Conservation (phyloP, 257 asterid genomes). For the Eucommia ulmoides region DNA sequence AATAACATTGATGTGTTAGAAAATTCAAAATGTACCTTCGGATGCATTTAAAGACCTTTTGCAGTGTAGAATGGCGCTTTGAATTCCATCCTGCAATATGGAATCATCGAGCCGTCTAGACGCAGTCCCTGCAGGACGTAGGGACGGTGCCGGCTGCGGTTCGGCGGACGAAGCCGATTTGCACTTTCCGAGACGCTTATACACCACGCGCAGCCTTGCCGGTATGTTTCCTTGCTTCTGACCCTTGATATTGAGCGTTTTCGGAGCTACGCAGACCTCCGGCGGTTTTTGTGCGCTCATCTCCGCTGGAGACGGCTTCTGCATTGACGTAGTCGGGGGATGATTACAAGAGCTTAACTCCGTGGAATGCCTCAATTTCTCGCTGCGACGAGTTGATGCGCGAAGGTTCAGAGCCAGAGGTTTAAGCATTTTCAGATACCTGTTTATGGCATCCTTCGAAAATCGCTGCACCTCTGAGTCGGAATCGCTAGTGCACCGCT, state of each 20-base stretch:
- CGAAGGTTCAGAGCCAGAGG: not conserved
- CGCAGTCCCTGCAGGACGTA: not conserved
- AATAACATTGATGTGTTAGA: too few relatives aligned
- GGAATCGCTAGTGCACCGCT: not conserved
- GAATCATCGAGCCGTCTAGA: not conserved
- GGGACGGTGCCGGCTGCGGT: not conserved
- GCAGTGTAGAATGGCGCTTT: not conserved
- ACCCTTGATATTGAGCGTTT: not conserved
- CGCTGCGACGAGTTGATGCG: not conserved
- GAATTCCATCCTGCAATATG: not conserved
- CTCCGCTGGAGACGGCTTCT: not conserved
- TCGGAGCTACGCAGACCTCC: not conserved
- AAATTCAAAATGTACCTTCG: too few relatives aligned
- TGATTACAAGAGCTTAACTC: not conserved
- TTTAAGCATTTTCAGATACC: not conserved
- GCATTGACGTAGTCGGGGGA: not conserved
- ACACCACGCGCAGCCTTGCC: not conserved
- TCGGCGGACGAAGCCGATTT: not conserved
- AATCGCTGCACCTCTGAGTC: not conserved
- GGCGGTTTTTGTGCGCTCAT: not conserved
- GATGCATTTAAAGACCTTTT: not conserved
- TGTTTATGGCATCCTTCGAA: not conserved
- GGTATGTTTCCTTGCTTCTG: not conserved
- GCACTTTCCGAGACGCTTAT: not conserved
- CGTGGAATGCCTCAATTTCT: not conserved